A percentile compares a stretch with the other conserved stretches of the same genome.
Evolutionary conservation across 306 rosid genomes (phyloP).

Genomic region (Lathyrus sativus): DNA sequence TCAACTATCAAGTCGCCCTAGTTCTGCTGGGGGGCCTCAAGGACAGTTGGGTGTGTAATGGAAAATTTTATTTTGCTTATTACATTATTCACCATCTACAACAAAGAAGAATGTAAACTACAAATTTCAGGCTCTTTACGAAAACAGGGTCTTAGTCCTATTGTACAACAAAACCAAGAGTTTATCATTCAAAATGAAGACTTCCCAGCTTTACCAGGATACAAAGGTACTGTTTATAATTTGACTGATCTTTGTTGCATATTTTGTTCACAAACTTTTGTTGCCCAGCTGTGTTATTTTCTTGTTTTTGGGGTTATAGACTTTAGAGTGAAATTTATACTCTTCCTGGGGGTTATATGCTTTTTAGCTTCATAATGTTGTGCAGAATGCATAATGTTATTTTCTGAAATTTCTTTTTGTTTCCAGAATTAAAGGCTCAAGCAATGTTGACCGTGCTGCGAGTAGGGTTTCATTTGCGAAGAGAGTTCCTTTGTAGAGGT

Average conservation of each 20-base stretch:
- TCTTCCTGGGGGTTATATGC: too few species aligned
- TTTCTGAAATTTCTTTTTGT: constrained; percentile 6
- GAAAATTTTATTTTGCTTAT: constrained; percentile 21
- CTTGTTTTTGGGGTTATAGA: too few species aligned
- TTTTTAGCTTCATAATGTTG: too few species aligned
- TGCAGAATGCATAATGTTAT: too few species aligned
- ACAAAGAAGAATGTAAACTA: constrained; percentile 31
- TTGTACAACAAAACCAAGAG: constrained; percentile 97
- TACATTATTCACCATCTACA: constrained; percentile 23
- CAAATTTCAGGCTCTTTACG: constrained; percentile 82
- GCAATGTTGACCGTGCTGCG: constrained; percentile 31
- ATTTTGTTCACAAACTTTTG: too few species aligned
- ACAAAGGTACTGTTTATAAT: too few species aligned
- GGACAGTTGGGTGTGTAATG: constrained; percentile 80
- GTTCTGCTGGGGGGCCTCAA: constrained; percentile 98
- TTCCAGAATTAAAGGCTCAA: constrained; percentile 45
- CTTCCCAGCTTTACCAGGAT: constrained; percentile 98
- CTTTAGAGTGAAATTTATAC: too few species aligned
- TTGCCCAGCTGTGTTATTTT: too few species aligned
- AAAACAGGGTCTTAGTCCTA: constrained; percentile 95
- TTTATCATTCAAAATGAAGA: constrained; percentile 98
- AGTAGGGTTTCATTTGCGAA: constrained; percentile 36
- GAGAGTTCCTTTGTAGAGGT: constrained; percentile 64
- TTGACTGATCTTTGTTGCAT: too few species aligned
- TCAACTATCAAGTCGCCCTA: constrained; percentile 86